Base-by-base conservation (phyloP, 768 basidiomycete genomes). In the Kwoniella botswanensis region DNA sequence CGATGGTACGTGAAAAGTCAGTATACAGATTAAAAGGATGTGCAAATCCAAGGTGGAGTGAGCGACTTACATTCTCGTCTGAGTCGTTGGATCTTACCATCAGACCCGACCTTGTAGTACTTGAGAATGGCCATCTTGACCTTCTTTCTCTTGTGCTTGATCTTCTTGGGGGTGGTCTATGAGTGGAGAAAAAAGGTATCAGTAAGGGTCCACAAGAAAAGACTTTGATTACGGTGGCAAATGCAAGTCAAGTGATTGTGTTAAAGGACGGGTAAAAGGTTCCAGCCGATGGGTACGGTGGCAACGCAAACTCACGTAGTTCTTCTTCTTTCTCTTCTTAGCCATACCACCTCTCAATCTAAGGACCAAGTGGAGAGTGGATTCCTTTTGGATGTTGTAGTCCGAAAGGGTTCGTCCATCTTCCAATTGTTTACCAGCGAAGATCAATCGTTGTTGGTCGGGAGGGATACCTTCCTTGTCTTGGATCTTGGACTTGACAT, bases 241-340 rank as follows among this genome's bases (percentile, higher is more conserved):
- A 35, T 9, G 35, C 35, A 35, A 35, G 35, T 35, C 35, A 7
- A 35, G 35, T 35, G 35, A 35, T 35, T 35, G 35, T 35, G 35
- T 6, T 35, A 35, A 35, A 35, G 35, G 35, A 7, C 35, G 4
- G 1, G 7, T 35, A 6, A 35, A 35, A 6, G 35, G 35, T 21
- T 2, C 26, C 57, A 35, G 24, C n/a, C 17, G 56, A 2, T 41
- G 35, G 35, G 60, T 35, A 35, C 35, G 6, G 35, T 35, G 35
- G 35, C 35, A 15, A 24, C 13, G 17, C n/a, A 13, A 2, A 86
- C 91, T 61, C 60, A 93, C 92, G 87, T 98, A 98, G 66, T 93
- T 94, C 89, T 98, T 98, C 89, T 98, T 99, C 91, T 98, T 98
- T 85, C 96, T 91, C 90, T 98, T 98, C 91, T 98, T 98, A 70